Evolutionary conservation across 305 asterid genomes (phyloP).

Genomic region (Euphrasia arctica): DNA sequence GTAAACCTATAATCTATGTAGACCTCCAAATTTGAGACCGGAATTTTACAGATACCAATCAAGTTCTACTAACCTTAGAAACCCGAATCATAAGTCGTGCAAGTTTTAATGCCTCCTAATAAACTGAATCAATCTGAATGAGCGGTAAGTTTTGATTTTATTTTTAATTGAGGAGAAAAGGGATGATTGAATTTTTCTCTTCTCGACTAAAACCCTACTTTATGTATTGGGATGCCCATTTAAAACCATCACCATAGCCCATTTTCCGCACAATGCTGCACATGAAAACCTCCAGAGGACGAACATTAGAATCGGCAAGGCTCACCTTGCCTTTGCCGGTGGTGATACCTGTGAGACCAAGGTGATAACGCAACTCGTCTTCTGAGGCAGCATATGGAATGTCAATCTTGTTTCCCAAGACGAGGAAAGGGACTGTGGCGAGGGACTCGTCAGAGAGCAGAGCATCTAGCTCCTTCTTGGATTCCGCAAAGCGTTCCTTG

Average conservation of each 20-base stretch:
- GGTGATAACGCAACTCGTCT: slow-evolving; percentile 45
- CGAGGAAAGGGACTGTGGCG: slow-evolving; percentile 40
- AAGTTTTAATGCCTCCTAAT: slow-evolving; percentile 41
- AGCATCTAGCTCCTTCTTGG: slow-evolving; percentile 45
- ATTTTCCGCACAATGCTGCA: slow-evolving; percentile 54
- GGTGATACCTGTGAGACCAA: slow-evolving; percentile 43
- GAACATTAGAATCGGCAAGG: slow-evolving; percentile 42
- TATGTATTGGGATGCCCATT: slow-evolving; percentile 51
- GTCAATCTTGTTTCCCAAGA: slow-evolving; percentile 48
- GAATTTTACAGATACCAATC: slow-evolving; percentile 4
- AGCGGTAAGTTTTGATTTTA: slow-evolving; percentile 10
- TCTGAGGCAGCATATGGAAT: slow-evolving; percentile 52
- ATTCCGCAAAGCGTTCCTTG: slow-evolving; percentile 48
- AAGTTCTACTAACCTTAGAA: slow-evolving; percentile 37
- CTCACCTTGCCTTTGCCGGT: slow-evolving; percentile 51
- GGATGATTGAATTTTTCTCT: slow-evolving; percentile 9
- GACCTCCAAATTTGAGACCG: slow-evolving; percentile 25
- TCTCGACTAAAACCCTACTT: slow-evolving; percentile 29
- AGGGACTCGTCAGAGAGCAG: slow-evolving; percentile 50
- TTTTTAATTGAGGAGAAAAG: not conserved
- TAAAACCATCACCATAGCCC: slow-evolving; percentile 53
- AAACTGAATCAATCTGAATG: slow-evolving; percentile 41
- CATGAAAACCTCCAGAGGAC: slow-evolving; percentile 51
- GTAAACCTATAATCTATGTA: slow-evolving; percentile 8
- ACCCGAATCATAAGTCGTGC: slow-evolving; percentile 39